Base-by-base conservation (phyloP, 805 yeast genomes). In the Brettanomyces anomalus region DNA sequence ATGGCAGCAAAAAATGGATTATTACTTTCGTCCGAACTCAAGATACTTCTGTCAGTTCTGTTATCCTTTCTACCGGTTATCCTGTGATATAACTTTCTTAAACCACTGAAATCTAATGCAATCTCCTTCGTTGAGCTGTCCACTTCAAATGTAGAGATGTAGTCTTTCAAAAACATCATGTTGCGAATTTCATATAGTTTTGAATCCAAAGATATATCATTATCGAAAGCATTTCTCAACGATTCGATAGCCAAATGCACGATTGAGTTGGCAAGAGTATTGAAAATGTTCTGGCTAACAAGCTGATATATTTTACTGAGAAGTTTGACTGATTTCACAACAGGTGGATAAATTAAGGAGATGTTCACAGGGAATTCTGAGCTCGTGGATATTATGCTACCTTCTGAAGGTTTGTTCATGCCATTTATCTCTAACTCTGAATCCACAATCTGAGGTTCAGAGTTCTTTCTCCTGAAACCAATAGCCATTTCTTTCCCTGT, bases 191-290 rank as follows among this genome's bases (percentile, higher is more conserved):
- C 74, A 49, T 81, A 83, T 21, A 89, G 63, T 42, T 76, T 76
- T 0, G 84, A 69, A 50, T 81, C 89, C 11, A 62, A 49, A 0
- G 86, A 85, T 21, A 73, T 61, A 49, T 70, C 63, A 31, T 59
- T 51, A 4, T 67, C 63, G 49, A 72, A 72, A 11, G 83, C 81
- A 14, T 65, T 61, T 43, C 74, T 72, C 51, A 87, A 61, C 5
- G 93, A 76, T 14, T 64, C 54, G 32, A 87, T 74, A 52, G 93
- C 81, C 36, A 82, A 74, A 56, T 85, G 96, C 4, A 90, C 84
- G 41, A 87, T 79, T 44, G 83, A 77, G 58, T 87, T 95, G 0
- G 96, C 95, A 49, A 89, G 64, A 55, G 86, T 95, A 57, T 87
- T 95, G 63, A 89, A 90, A 2, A 87, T 84, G 11, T 72, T 65